A percentile compares a stretch with the other conserved stretches of the same genome.
These are phyloP conservation scores for Trichothecium roseum DNA, from an alignment of 2,329 filamentous ascomycete species.

Conservation along the genomic window DNA sequence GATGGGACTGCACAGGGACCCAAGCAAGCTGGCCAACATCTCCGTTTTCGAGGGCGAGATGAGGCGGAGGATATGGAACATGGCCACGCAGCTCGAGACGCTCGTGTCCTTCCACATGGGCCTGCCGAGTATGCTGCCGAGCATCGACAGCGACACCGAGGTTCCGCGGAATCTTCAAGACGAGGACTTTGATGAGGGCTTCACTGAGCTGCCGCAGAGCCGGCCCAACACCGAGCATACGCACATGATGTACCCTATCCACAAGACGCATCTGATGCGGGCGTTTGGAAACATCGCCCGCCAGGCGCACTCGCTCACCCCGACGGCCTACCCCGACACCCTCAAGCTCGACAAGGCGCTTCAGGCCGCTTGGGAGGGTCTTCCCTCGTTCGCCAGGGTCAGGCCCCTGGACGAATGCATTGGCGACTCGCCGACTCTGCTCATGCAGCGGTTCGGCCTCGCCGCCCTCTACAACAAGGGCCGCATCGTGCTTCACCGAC, in stretches of 20 bases:
- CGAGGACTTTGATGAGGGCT: conserved; percentile 6
- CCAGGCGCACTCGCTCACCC: conserved; percentile 36
- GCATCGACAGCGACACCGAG: conserved; percentile 5
- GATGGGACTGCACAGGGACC: conserved; percentile 49
- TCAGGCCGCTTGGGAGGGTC: conserved; percentile 29
- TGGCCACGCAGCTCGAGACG: conserved; percentile 45
- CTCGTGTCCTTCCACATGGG: conserved; percentile 54
- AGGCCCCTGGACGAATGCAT: conserved; percentile 36
- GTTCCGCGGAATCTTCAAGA: conserved; percentile 7
- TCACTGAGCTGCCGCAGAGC: conserved; percentile 3
- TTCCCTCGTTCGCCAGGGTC: conserved; percentile 39
- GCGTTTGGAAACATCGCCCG: conserved; percentile 39
- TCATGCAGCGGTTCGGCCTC: conserved; percentile 45
- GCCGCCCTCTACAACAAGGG: conserved; percentile 42
- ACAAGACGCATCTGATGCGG: conserved; percentile 35
- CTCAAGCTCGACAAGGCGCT: conserved; percentile 35
- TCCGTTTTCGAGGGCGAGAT: conserved; percentile 39
- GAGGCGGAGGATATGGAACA: conserved; percentile 37
- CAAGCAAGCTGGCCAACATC: conserved; percentile 37
- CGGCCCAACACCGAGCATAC: conserved; percentile 6
- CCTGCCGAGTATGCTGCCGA: conserved; percentile 47
- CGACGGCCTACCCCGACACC: conserved; percentile 38
- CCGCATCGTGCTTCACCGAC: conserved; percentile 44
- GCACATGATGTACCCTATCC: conserved; percentile 40
- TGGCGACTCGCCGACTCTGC: conserved; percentile 31